Base-by-base conservation (phyloP, 192 early-diverging fungal species). In the Gryganskiella cystojenkinii region DNA sequence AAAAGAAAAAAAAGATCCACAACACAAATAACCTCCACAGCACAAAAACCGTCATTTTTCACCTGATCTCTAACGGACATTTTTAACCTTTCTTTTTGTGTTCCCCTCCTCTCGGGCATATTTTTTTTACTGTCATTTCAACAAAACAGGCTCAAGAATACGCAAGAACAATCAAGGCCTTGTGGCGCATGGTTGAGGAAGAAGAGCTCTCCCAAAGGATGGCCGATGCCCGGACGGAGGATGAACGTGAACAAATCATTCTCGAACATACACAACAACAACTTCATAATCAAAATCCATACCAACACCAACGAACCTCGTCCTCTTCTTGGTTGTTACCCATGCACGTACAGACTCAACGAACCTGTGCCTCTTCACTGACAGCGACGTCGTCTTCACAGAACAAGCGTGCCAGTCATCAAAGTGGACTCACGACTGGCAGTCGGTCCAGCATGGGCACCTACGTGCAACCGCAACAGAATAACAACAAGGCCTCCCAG, bases 101-200 rank as follows among this genome's bases (percentile, higher is more conserved):
- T 17, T 35, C 30, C 34, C 40, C 25, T 24, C 19, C 2, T 44
- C 22, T 13, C 44, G 17, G 17, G n/a, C n/a, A n/a, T n/a, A n/a
- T n/a, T n/a, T n/a, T n/a, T n/a, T n/a, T n/a, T n/a, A n/a, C n/a
- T n/a, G n/a, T n/a, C n/a, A n/a, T n/a, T n/a, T n/a, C n/a, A n/a
- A n/a, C n/a, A n/a, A n/a, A 64, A 6, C 40, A 78, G 74, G 74
- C 74, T 5, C 74, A 78, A 64, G 74, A 78, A 37, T 78, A 78
- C 55, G 74, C 74, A 45, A 34, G 74, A 27, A 69, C 74, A 5
- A 67, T 78, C 54, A 78, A 78, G 61, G 61, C 66, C 14, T 40
- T 78, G 46, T 78, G 74, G 74, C 54, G 62, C 20, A 69, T 78
- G 66, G 61, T 78, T 14, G 74, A 69, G 31, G 66, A 78, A 17